phyloP scores from a whole-genome alignment of 768 basidiomycete genomes.

The Pholiota microspora region DNA sequence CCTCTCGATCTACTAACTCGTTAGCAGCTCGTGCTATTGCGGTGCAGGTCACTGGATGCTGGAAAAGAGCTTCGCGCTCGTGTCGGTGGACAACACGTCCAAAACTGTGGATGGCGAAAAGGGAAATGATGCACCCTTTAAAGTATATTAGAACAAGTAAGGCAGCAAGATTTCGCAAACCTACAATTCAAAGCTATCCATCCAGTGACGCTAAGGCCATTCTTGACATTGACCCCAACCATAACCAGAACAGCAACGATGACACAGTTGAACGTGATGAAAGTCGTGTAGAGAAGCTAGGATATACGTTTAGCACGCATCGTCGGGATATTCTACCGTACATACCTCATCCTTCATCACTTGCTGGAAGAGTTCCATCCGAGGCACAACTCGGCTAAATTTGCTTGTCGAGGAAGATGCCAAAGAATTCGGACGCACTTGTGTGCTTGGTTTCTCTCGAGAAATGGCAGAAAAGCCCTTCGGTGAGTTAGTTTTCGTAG shows the following conservation, averaged over 20 bases:
- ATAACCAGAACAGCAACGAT: slow-evolving; percentile 47
- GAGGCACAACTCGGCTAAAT: slow-evolving; percentile 47
- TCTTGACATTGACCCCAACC: slow-evolving; percentile 47
- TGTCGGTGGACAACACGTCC: slow-evolving; percentile 58
- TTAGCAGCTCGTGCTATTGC: slow-evolving; percentile 29
- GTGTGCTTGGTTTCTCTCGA: neutral
- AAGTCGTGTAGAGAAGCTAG: slow-evolving; percentile 54
- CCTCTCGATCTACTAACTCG: slow-evolving; percentile 14
- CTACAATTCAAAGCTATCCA: slow-evolving; percentile 61
- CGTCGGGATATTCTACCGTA: slow-evolving; percentile 1
- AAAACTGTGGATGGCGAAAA: slow-evolving; percentile 59
- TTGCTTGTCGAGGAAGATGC: slow-evolving; percentile 31
- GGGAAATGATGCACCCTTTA: slow-evolving; percentile 54
- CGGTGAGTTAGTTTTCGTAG: neutral
- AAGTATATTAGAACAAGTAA: neutral
- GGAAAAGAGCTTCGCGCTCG: slow-evolving; percentile 54
- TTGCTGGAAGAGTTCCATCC: slow-evolving; percentile 50
- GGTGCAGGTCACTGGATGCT: slow-evolving; percentile 43
- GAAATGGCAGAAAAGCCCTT: neutral
- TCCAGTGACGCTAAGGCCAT: slow-evolving; percentile 41
- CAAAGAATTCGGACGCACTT: slow-evolving; percentile 16
- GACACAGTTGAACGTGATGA: slow-evolving; percentile 48
- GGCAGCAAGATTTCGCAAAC: neutral
- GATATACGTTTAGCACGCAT: neutral
- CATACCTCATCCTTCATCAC: slow-evolving; percentile 67